Evolutionary conservation across 148 eudicot species (phyloP).

Genomic region (Linanthus parryae): DNA sequence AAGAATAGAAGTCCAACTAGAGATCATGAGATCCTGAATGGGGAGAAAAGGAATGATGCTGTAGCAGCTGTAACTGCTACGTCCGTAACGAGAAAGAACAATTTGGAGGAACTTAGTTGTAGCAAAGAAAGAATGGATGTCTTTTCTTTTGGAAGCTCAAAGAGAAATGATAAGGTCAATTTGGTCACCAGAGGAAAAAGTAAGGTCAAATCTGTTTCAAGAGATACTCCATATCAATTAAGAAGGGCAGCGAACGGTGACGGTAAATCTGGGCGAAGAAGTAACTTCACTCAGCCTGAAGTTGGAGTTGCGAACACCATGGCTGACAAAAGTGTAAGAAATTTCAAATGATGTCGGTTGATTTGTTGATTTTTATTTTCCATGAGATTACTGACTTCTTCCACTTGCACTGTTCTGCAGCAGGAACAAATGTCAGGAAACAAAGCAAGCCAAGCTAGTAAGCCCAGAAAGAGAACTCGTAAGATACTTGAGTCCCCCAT

Average conservation of each 20-base stretch:
- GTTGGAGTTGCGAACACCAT: not conserved
- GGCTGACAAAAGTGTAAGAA: not conserved
- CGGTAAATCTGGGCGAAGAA: not conserved
- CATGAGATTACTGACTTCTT: not conserved
- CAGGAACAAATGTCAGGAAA: not conserved
- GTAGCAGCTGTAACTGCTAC: not conserved
- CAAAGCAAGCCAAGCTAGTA: slow-evolving; percentile 3
- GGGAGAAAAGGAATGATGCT: not conserved
- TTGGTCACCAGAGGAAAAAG: not conserved
- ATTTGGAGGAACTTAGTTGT: not conserved
- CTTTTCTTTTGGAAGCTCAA: not conserved
- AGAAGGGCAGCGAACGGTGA: not conserved
- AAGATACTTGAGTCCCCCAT: slow-evolving; percentile 2
- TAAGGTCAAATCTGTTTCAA: not conserved
- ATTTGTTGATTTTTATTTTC: too few species aligned
- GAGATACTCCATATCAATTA: not conserved
- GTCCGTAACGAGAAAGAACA: not conserved
- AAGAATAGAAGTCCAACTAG: not conserved
- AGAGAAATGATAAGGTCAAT: not conserved
- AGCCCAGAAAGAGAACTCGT: not conserved
- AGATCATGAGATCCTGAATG: not conserved
- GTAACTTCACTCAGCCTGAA: not conserved
- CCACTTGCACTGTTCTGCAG: not conserved
- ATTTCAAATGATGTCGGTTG: not conserved
- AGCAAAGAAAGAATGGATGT: not conserved